These are phyloP conservation scores for Gastrolobium villosum DNA, from an alignment of 306 rosid species.

Conservation along the genomic window DNA sequence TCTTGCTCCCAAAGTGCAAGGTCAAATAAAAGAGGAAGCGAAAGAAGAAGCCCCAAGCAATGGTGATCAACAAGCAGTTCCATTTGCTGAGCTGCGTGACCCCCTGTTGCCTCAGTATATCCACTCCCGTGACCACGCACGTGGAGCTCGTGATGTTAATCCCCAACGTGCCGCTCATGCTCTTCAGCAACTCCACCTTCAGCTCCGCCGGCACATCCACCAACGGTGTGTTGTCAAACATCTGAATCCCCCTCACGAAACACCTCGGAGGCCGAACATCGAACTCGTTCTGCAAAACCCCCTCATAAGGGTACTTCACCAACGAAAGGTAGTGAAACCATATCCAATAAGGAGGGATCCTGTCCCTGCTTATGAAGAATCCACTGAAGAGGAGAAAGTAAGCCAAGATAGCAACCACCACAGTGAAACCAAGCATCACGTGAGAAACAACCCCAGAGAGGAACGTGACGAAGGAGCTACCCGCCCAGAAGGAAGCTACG, in stretches of 20 bases:
- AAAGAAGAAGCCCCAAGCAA: constrained; percentile 90
- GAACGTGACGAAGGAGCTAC: constrained; percentile 89
- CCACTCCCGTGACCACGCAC: constrained; percentile 80
- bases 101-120: constrained; percentile 78
- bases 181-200: constrained; percentile 69
- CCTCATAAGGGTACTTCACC: constrained; percentile 94
- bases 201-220: constrained; percentile 53
- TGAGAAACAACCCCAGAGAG: constrained; percentile 83
- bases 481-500: constrained; percentile 80
- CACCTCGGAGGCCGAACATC: constrained; percentile 53
- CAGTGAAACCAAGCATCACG: constrained; percentile 88
- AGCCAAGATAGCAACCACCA: constrained; percentile 87
- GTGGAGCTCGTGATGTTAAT: constrained; percentile 63
- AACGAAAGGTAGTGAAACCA: constrained; percentile 92
- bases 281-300: constrained; percentile 83
- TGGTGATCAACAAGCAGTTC: constrained; percentile 76
- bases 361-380: constrained; percentile 77
- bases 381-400: constrained; percentile 91
- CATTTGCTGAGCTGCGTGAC: constrained; percentile 77
- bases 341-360: constrained; percentile 84
- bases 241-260: constrained; percentile 78
- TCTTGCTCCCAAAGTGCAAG: constrained; percentile 77
- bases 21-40: constrained; percentile 79
- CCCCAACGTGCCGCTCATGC: constrained; percentile 75
- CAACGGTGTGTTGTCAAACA: constrained; percentile 83